phyloP scores from a whole-genome alignment of 495 filamentous ascomycete genomes.

The Gamarada debralockiae region DNA sequence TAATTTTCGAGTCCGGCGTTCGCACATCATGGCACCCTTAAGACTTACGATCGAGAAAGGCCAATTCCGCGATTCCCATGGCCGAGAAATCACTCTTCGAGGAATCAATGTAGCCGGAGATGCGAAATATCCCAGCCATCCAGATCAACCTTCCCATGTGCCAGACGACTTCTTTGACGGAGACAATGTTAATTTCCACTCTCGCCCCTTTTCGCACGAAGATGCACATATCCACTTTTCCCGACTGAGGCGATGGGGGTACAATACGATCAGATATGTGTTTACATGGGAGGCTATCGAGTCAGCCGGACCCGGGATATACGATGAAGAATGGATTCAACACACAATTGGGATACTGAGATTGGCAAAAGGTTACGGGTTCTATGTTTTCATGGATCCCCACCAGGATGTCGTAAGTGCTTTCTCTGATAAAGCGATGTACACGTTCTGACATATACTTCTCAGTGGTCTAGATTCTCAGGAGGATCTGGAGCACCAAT shows the following conservation, averaged over 20 bases:
- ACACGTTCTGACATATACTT: slow-evolving; percentile 22
- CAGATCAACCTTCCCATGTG: slow-evolving; percentile 77
- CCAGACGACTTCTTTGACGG: slow-evolving; percentile 83
- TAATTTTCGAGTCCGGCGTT: not conserved
- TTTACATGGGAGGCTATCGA: slow-evolving; percentile 99
- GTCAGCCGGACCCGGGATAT: slow-evolving; percentile 84
- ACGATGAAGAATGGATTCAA: slow-evolving; percentile 91
- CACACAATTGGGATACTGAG: slow-evolving; percentile 84
- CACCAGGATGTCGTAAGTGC: slow-evolving; percentile 38
- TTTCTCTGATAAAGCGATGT: not conserved
- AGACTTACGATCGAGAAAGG: slow-evolving; percentile 76
- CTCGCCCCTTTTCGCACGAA: slow-evolving; percentile 74
- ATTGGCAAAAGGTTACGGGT: slow-evolving; percentile 82
- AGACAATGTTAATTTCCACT: slow-evolving; percentile 86
- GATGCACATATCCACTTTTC: slow-evolving; percentile 87
- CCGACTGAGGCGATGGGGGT: slow-evolving; percentile 81
- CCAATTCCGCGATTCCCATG: slow-evolving; percentile 62
- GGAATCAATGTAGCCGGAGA: slow-evolving; percentile 66
- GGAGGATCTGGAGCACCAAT: slow-evolving; percentile 95
- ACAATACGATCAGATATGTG: slow-evolving; percentile 93
- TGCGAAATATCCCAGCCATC: slow-evolving; percentile 65
- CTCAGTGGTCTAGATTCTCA: slow-evolving; percentile 80
- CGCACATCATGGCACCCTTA: slow-evolving; percentile 40
- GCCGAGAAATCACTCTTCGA: slow-evolving; percentile 53
- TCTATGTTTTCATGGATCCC: slow-evolving; percentile 90